Evolutionary conservation across 495 filamentous ascomycete species (phyloP), one percentile per base, ranked within the genome.

Genomic region (Tuber melanosporum): DNA sequence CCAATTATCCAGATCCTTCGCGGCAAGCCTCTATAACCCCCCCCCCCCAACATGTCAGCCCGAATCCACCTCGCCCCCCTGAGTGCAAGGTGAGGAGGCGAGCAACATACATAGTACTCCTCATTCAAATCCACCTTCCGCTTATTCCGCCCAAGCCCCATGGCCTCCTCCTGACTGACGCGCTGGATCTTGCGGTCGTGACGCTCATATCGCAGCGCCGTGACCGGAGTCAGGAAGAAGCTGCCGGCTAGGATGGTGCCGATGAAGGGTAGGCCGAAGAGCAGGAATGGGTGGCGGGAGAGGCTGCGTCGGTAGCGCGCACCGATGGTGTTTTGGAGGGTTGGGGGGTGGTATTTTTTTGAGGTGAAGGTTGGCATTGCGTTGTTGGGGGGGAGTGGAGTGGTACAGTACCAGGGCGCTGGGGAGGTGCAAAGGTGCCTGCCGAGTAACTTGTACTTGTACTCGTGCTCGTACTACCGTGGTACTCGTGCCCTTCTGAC

Each of bases 201-300:
- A 49, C 91, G 89, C 86, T 98, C 95, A 85, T 98, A 99, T 57
- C 96, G 88, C 45, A 99, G 85, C 8, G 95, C 96, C 9, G 95
- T 93, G 3, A 94, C 95, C 2, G 96, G 95, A 0, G 95, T 97
- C 20, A 99, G 88, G 77, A 94, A 91, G 85, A 99, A 99, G 12
- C 93, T 96, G 0, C 93, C 95, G 6, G 91, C 94, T n/a, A 99
- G 91, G 80, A 99, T 97, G 49, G 95, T 90, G 69, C 88, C 86
- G 82, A 98, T 88, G 85, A 99, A 99, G 20, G 95, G 95, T n/a
- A 98, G 87, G 9, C 95, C 95, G 84, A 99, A 99, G 73, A 98
- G 88, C 52, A 95, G 86, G 85, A 99, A 99, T 1, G 95, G 95
- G 79, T 92, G 93, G 17, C 57, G 73, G 62, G 87, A 83, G 57